These are phyloP conservation scores for Trichaptum fuscoviolaceum DNA, from an alignment of 768 basidiomycete genomes.

Conservation along the genomic window DNA sequence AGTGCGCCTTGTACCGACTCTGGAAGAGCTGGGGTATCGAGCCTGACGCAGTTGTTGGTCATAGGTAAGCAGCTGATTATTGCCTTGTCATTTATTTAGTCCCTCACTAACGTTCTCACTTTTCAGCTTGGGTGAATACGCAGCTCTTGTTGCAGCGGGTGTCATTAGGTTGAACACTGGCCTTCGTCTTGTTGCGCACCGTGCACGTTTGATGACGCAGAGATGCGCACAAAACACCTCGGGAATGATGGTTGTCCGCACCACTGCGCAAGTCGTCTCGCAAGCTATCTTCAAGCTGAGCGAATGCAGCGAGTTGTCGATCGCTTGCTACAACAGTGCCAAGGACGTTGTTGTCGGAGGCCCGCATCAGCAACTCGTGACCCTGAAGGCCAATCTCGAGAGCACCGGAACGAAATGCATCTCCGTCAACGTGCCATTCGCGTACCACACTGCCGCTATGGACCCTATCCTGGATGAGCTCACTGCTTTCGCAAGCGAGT, in stretches of 20 bases:
- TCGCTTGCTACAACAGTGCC: conserved; percentile 60
- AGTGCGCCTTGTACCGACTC: conserved; percentile 55
- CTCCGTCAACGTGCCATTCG: conserved; percentile 51
- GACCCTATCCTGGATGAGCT: conserved; percentile 48
- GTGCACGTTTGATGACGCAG: conserved; percentile 51
- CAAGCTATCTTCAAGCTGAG: conserved; percentile 30
- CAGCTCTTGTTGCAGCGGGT: conserved; percentile 58
- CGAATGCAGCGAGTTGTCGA: conserved; percentile 34
- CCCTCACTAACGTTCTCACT: too few species aligned
- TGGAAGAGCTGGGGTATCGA: conserved; percentile 68
- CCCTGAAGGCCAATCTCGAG: conserved; percentile 39
- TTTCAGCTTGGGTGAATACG: conserved; percentile 68
- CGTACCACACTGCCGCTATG: conserved; percentile 67
- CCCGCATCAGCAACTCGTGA: conserved; percentile 35
- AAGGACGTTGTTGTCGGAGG: conserved; percentile 58
- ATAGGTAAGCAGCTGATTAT: conserved; percentile 45
- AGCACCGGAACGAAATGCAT: conserved; percentile 28
- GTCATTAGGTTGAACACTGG: conserved; percentile 54
- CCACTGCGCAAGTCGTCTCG: not conserved
- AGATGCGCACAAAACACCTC: conserved; percentile 40
- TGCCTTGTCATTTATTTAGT: not conserved
- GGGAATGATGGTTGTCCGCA: conserved; percentile 50
- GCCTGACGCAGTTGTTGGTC: conserved; percentile 61
- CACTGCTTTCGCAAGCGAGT: conserved; percentile 28
- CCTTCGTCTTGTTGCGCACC: conserved; percentile 49